Base-by-base conservation (phyloP, 1,139 yeast genomes). In the Geotrichum candidum region DNA sequence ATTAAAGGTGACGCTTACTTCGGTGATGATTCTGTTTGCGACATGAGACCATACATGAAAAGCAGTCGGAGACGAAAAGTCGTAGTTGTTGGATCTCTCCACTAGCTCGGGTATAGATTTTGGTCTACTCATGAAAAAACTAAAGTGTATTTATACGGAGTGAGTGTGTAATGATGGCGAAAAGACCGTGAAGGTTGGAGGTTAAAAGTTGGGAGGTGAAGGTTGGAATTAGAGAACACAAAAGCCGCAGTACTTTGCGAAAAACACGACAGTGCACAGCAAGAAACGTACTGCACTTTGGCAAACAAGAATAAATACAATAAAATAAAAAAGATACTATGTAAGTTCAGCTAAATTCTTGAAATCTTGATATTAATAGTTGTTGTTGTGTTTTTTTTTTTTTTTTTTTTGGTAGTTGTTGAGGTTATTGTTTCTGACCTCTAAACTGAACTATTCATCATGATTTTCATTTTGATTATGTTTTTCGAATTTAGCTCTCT, bases 31-130 rank as follows among this genome's bases (percentile, higher is more conserved):
- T 13, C 78, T 73, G 18, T 73, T 68, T 23, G 82, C 76, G 46
- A 82, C 73, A 60, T 82, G 76, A 18, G 81, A 66, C 79, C 85
- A 82, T n/a, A 77, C 68, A 53, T 74, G 72, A 56, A 81, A 70
- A 1, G 83, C 78, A 27, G 80, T 76, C 0, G 68, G 61, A 2
- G 74, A 65, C 18, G 80, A 76, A 68, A 78, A 82, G 65, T 78
- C 80, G 68, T 81, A 82, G 61, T 72, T 66, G 61, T 70, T 72
- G 18, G 82, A 84, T 66, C 73, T 77, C n/a, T 65, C 67, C 41
- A 75, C 74, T 51, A 83, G 76, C 64, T 76, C 73, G 56, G 73
- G 53, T 38, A 69, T 64, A 10, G 70, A 57, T 53, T 68, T 56
- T 11, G 72, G 73, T 33, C 46, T 50, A n/a, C 41, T 33, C 61